phyloP scores from a whole-genome alignment of 2,329 filamentous ascomycete genomes.

The Monosporascus cannonballus region DNA sequence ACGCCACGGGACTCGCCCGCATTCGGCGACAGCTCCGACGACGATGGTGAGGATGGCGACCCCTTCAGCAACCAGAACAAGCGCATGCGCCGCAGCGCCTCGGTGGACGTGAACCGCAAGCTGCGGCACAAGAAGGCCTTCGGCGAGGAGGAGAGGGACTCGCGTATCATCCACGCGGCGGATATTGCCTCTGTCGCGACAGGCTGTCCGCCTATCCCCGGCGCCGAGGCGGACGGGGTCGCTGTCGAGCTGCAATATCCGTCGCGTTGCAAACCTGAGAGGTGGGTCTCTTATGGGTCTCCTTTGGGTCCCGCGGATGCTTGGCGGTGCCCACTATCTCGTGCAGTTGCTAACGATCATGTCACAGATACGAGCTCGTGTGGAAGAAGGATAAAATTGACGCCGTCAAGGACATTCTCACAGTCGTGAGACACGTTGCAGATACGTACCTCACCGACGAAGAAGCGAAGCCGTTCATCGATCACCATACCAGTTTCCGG shows the following conservation, averaged over 20 bases:
- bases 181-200: conserved; percentile 47
- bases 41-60: conserved; percentile 46
- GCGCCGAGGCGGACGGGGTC: conserved; percentile 45
- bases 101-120: conserved; percentile 40
- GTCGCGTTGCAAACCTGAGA: conserved; percentile 62
- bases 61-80: conserved; percentile 42
- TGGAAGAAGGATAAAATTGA: conserved; percentile 75
- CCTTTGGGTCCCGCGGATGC: background rate
- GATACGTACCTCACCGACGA: conserved; percentile 72
- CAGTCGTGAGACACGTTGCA: conserved; percentile 62
- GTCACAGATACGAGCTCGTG: conserved; percentile 62
- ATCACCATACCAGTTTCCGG: conserved; percentile 67
- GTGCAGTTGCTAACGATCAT: conserved; percentile 9
- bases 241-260: conserved; percentile 77
- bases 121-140: conserved; percentile 41
- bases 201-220: conserved; percentile 45
- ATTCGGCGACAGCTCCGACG: conserved; percentile 41
- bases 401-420: conserved; percentile 66
- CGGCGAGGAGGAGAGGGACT: conserved; percentile 33
- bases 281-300: conserved; percentile 36
- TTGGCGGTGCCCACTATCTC: conserved; percentile 4
- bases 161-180: conserved; percentile 51
- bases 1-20: conserved; percentile 37
- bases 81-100: conserved; percentile 38
- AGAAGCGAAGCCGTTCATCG: conserved; percentile 60